These are phyloP conservation scores for Ceratocystis diversiconidia DNA, from an alignment of 2,329 filamentous ascomycete species.

Conservation along the genomic window DNA sequence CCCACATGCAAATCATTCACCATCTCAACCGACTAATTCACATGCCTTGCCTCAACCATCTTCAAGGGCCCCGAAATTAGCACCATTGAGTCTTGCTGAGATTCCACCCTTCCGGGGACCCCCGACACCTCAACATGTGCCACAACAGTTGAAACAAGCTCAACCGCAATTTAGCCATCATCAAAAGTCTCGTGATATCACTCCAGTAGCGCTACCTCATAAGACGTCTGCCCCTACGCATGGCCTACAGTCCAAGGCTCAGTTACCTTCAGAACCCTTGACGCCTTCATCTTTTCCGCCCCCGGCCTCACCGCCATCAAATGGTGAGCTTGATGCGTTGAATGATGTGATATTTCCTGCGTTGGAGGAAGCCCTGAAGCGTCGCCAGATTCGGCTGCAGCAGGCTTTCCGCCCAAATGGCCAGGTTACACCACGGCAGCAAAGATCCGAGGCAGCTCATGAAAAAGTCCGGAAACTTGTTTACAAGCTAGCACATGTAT, in stretches of 20 bases:
- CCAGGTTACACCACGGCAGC: constrained; percentile 45
- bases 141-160: constrained; percentile 12
- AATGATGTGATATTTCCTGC: constrained; percentile 88
- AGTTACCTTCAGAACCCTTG: constrained; percentile 25
- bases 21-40: background rate
- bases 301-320: constrained; percentile 41
- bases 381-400: constrained; percentile 52
- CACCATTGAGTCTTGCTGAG: constrained; percentile 35
- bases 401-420: constrained; percentile 32
- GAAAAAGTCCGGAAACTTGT: constrained; percentile 71
- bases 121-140: constrained; percentile 22
- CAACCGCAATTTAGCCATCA: constrained; percentile 19
- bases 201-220: constrained; percentile 16
- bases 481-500: constrained; percentile 66
- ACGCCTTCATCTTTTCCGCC: constrained; percentile 40
- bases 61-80: constrained; percentile 22
- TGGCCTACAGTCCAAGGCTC: constrained; percentile 24
- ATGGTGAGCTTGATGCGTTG: constrained; percentile 67
- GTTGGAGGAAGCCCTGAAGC: constrained; percentile 75
- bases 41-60: background rate
- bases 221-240: constrained; percentile 15
- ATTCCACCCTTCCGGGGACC: constrained; percentile 41
- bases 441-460: constrained; percentile 58
- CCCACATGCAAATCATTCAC: background rate
- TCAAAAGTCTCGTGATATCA: constrained; percentile 20